Percentiles rank a stretch among this genome's conserved stretches.
These are phyloP conservation scores for Crucibulum cyathiforme DNA, from an alignment of 1,284 basidiomycete genomes.

Conservation along the genomic window DNA sequence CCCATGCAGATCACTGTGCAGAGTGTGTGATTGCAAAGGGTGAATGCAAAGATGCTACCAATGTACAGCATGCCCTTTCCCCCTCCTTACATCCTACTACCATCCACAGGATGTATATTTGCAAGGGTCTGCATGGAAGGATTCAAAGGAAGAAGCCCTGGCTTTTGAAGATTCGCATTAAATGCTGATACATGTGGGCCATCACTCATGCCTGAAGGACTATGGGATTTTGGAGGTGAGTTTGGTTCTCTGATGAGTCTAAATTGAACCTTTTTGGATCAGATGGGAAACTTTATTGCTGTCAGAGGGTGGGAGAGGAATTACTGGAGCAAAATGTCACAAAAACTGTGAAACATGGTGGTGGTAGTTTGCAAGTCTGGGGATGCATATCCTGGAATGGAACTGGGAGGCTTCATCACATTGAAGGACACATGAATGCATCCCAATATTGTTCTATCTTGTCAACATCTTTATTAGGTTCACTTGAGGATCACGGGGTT, in stretches of 20 bases:
- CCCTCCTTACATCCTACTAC: neutral
- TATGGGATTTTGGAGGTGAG: slow-evolving; percentile 1
- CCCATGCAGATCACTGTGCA: neutral
- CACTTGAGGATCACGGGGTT: slow-evolving; percentile 24
- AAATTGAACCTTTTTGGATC: slow-evolving; percentile 26
- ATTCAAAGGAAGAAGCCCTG: neutral
- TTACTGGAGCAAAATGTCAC: slow-evolving; percentile 13
- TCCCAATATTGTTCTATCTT: slow-evolving; percentile 31
- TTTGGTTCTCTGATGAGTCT: slow-evolving; percentile 2
- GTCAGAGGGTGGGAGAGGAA: slow-evolving; percentile 20
- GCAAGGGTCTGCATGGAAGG: neutral
- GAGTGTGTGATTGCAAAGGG: neutral
- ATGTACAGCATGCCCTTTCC: neutral
- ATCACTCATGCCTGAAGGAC: neutral
- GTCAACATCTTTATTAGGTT: slow-evolving; percentile 27
- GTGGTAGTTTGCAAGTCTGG: slow-evolving; percentile 35
- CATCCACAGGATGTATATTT: neutral
- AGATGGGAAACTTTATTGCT: slow-evolving; percentile 25
- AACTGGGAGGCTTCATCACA: slow-evolving; percentile 23
- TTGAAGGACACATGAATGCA: slow-evolving; percentile 31
- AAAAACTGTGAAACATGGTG: slow-evolving; percentile 22
- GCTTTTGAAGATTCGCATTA: neutral
- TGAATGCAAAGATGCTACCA: neutral
- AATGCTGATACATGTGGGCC: neutral
- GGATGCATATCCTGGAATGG: slow-evolving; percentile 31